Conservation (phyloP, 305 asterid genomes). For the Fraxinus velutina region DNA sequence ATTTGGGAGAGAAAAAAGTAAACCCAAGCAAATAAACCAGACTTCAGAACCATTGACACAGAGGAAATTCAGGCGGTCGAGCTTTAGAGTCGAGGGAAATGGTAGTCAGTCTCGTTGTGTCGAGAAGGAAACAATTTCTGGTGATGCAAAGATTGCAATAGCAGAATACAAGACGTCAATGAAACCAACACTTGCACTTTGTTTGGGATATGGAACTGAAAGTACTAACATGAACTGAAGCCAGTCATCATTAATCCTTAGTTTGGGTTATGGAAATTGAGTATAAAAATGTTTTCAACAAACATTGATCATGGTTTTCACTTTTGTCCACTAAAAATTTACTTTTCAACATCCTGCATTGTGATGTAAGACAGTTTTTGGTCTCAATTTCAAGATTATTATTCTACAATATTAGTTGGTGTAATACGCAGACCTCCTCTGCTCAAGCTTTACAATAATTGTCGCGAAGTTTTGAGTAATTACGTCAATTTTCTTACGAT, state of each 20-base stretch:
- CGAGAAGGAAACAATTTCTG: slow-evolving; percentile 30
- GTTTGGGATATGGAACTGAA: slow-evolving; percentile 51
- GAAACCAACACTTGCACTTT: slow-evolving; percentile 39
- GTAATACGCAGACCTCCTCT: neutral
- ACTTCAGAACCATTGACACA: slow-evolving; percentile 29
- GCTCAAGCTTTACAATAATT: neutral
- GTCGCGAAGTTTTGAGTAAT: neutral
- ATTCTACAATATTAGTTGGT: neutral
- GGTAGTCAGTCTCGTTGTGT: neutral
- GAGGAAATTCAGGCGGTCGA: slow-evolving; percentile 38
- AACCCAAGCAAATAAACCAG: slow-evolving; percentile 28
- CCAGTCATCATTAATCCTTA: neutral
- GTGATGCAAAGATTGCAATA: slow-evolving; percentile 32
- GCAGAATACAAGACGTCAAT: slow-evolving; percentile 26
- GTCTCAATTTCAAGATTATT: neutral
- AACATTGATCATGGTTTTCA: neutral
- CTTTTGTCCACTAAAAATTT: neutral
- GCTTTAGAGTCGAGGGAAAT: slow-evolving; percentile 52
- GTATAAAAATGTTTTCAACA: neutral
- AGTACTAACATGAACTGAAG: slow-evolving; percentile 27
- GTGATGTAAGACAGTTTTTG: neutral
- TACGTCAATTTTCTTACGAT: neutral
- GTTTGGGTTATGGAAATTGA: neutral
- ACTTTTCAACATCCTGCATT: neutral
- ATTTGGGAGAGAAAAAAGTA: slow-evolving; percentile 40